Conservation (phyloP, 331 rosid genomes). For the Ulmus americana region DNA sequence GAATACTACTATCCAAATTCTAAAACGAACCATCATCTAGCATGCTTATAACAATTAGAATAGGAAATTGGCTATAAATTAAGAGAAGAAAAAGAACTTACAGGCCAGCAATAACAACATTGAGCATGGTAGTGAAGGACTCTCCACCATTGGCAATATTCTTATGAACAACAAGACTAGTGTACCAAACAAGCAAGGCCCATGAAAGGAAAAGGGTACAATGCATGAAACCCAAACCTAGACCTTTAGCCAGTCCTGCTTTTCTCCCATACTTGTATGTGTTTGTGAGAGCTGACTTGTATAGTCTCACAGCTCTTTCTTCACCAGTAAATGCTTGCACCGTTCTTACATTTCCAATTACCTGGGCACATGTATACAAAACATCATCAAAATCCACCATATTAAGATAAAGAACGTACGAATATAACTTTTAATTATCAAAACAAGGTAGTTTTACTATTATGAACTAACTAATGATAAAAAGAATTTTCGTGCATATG, state of each 20-base stretch:
- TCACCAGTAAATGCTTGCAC: conserved; percentile 98
- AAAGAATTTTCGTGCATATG: neutral
- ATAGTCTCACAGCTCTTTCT: conserved; percentile 69
- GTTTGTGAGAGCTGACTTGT: conserved; percentile 58
- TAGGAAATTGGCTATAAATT: too few species aligned
- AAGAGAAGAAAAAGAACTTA: conserved; percentile 37
- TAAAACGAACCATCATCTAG: too few species aligned
- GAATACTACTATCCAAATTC: too few species aligned
- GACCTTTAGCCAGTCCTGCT: conserved; percentile 89
- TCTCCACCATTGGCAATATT: conserved; percentile 82
- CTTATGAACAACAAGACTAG: conserved; percentile 87
- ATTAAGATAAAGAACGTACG: too few species aligned
- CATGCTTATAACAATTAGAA: neutral
- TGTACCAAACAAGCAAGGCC: conserved; percentile 87
- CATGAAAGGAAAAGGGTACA: conserved; percentile 89
- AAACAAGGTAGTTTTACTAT: neutral
- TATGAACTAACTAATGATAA: neutral
- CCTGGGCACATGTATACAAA: conserved; percentile 30
- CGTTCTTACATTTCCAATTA: conserved; percentile 82
- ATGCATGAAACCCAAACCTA: conserved; percentile 82
- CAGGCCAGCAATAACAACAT: conserved; percentile 96
- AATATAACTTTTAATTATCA: neutral
- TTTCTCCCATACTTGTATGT: conserved; percentile 67
- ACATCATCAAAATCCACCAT: neutral
- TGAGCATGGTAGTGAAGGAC: conserved; percentile 96